Evolutionary conservation across 176 grass and related monocot species (phyloP), one percentile per base, ranked within the genome.

Genomic region (Ananas comosus): DNA sequence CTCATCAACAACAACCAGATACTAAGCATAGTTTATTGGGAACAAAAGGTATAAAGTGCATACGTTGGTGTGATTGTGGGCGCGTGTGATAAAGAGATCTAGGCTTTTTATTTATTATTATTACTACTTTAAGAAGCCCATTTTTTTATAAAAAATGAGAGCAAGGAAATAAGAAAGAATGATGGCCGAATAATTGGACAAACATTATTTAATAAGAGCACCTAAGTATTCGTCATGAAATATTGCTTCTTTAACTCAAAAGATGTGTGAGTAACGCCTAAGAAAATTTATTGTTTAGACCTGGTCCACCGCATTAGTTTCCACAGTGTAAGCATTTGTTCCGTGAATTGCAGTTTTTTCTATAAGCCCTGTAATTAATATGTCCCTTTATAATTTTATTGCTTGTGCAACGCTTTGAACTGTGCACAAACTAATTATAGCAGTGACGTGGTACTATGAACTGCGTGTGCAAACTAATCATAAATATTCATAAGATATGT

Each of bases 21-120:
- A 58, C 58, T 64, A 11, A 21, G 57, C 57, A 64, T 18, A 12
- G 12, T 64, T 54, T 64, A 50, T 13, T 51, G 1, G 19, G 18
- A 63, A 29, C 12, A 18, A 51, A 24, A 74, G 42, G 22, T 49
- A 7, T 42, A 42, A 65, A 65, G 59, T 28, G 27, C 13, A 64
- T 42, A 59, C 16, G 51, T 12, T 65, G 29, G 72, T 74, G 58
- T 74, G 47, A 2, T 51, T 51, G 72, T 74, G 72, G 72, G 59
- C 72, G 72, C 72, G 59, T 50, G 70, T 10, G 24, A 72, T 52
- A 61, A 72, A 21, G 70, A 19, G 70, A 23, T 23, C 22, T 23
- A 58, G 10, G 13, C 22, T 59, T 24, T 51, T 48, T 64, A 18
- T 25, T 72, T 64, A 18, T 14, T 72, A 51, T 51, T 74, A 57